phyloP scores from a whole-genome alignment of 441 rosid species.

The Euphorbia corollata region DNA sequence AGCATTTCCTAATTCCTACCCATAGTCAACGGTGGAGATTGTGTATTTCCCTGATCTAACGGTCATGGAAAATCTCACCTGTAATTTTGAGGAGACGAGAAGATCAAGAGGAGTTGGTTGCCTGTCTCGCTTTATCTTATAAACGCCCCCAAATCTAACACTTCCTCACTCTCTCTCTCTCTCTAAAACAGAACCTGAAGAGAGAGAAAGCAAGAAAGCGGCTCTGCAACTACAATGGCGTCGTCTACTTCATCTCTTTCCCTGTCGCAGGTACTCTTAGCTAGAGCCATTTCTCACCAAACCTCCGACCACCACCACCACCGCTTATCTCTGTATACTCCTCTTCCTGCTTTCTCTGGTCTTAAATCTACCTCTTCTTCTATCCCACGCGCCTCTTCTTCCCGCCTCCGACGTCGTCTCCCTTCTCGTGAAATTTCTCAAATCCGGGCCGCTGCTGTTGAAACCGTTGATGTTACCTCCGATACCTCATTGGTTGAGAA shows the following conservation, averaged over 20 bases:
- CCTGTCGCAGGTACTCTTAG: slow-evolving; percentile 68
- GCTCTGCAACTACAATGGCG: slow-evolving; percentile 43
- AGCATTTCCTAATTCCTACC: slow-evolving; percentile 30
- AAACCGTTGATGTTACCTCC: slow-evolving; percentile 44
- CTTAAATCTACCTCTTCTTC: slow-evolving; percentile 38
- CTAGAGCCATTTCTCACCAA: slow-evolving; percentile 48
- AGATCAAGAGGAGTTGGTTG: slow-evolving; percentile 29
- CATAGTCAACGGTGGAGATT: slow-evolving; percentile 42
- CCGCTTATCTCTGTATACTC: no score
- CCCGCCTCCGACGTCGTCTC: slow-evolving; percentile 25
- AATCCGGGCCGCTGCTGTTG: slow-evolving; percentile 53
- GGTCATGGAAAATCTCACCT: slow-evolving; percentile 36
- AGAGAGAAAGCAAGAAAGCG: not conserved
- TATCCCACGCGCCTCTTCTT: slow-evolving; percentile 22
- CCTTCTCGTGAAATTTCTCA: slow-evolving; percentile 17
- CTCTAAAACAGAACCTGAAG: not conserved
- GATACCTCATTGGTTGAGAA: slow-evolving; percentile 77
- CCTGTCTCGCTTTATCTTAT: not conserved
- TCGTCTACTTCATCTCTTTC: slow-evolving; percentile 65
- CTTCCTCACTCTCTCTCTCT: not conserved
- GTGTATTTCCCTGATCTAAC: slow-evolving; percentile 33
- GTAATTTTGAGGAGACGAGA: slow-evolving; percentile 26
- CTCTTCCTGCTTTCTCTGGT: slow-evolving; percentile 51
- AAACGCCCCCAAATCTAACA: not conserved
- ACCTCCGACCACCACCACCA: slow-evolving; percentile 35